Evolutionary conservation across 31 red algal species (phyloP).

Genomic region (Asparagopsis taxiformis): DNA sequence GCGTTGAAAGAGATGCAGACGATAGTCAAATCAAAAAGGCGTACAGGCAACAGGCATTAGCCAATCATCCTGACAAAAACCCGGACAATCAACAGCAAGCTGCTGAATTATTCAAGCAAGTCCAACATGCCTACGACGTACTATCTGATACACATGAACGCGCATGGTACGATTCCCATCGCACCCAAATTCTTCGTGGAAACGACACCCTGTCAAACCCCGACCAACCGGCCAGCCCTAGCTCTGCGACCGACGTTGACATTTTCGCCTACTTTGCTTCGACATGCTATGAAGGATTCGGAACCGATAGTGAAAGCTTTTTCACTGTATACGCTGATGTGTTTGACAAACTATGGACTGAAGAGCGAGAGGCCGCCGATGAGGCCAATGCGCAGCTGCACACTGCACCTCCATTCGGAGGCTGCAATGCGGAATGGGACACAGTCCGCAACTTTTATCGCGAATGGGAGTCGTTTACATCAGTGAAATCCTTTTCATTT

Average conservation of each 20-base stretch:
- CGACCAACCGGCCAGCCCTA: slow-evolving; percentile 16
- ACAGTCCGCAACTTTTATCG: slow-evolving; percentile 77
- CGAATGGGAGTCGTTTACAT: slow-evolving; percentile 76
- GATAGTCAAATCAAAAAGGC: slow-evolving; percentile 77
- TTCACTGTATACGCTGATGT: slow-evolving; percentile 70
- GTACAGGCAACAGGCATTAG: slow-evolving; percentile 64
- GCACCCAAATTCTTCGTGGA: slow-evolving; percentile 73
- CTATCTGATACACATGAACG: slow-evolving; percentile 89
- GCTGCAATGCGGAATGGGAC: slow-evolving; percentile 52
- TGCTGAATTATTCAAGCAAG: slow-evolving; percentile 60
- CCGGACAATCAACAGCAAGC: slow-evolving; percentile 56
- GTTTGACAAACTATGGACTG: slow-evolving; percentile 67
- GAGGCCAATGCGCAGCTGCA: not conserved
- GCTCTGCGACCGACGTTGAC: slow-evolving; percentile 50
- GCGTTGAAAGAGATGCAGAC: slow-evolving; percentile 53
- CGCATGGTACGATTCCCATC: slow-evolving; percentile 91
- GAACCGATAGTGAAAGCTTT: slow-evolving; percentile 34
- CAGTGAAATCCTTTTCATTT: slow-evolving; percentile 78
- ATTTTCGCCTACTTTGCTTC: slow-evolving; percentile 52
- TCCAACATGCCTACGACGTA: slow-evolving; percentile 86
- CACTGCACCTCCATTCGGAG: slow-evolving; percentile 65
- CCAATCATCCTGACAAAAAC: slow-evolving; percentile 93
- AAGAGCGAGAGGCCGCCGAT: slow-evolving; percentile 51
- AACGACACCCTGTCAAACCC: slow-evolving; percentile 4
- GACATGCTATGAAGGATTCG: slow-evolving; percentile 34